Evolutionary conservation across 2,329 filamentous ascomycete species (phyloP).

Genomic region (Xylaria sp.): DNA sequence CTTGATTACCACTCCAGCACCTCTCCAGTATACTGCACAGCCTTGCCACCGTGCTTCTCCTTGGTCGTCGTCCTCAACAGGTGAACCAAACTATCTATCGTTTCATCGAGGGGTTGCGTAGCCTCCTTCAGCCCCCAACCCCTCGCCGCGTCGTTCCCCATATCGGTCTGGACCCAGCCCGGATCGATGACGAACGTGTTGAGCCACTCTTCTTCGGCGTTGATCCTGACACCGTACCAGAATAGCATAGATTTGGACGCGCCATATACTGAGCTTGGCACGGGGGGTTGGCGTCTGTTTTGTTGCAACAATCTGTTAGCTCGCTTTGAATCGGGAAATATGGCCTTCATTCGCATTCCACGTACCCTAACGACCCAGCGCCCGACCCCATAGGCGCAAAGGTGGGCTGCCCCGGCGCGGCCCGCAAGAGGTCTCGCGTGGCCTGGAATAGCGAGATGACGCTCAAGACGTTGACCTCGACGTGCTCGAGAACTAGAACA

Average conservation of each 20-base stretch:
- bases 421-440: conserved; percentile 53
- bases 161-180: conserved; percentile 55
- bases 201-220: conserved; percentile 51
- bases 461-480: conserved; percentile 58
- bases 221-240: conserved; percentile 50
- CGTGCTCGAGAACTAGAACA: conserved; percentile 53
- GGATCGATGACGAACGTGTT: conserved; percentile 50
- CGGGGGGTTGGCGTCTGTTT: conserved; percentile 38
- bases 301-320: no score
- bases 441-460: conserved; percentile 59
- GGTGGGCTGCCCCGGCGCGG: conserved; percentile 47
- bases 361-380: conserved; percentile 39
- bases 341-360: not conserved
- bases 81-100: conserved; percentile 49
- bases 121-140: conserved; percentile 49
- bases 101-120: conserved; percentile 51
- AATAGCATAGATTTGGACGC: conserved; percentile 55
- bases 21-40: conserved; percentile 36
- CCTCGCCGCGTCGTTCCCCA: conserved; percentile 54
- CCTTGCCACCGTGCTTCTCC: conserved; percentile 38
- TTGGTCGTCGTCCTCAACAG: conserved; percentile 37
- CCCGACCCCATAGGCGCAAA: conserved; percentile 55
- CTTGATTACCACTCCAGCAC: conserved; percentile 22
- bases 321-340: not conserved
- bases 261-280: conserved; percentile 56